A percentile compares a stretch with the other conserved stretches of the same genome.
These are phyloP conservation scores for Liquidambar formosana DNA, from an alignment of 164 flowering plant genomes.

Conservation along the genomic window DNA sequence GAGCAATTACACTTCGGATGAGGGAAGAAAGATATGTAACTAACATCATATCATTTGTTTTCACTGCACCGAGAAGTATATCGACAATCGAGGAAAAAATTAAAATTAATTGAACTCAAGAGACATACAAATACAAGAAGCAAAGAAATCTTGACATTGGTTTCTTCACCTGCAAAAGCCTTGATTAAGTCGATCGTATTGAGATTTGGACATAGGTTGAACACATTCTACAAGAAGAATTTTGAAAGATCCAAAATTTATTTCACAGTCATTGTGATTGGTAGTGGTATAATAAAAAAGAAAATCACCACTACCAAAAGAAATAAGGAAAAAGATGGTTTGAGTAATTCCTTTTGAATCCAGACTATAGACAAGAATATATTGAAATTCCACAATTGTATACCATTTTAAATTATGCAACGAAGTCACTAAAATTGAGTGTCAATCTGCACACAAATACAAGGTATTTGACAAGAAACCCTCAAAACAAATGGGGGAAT, in stretches of 20 bases:
- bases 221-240: constrained; percentile 69
- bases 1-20: constrained; percentile 92
- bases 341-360: too few species aligned
- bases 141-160: neutral
- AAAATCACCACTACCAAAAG: neutral
- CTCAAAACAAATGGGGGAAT: neutral
- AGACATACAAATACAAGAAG: neutral
- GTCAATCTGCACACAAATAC: too few species aligned
- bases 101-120: neutral
- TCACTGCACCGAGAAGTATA: constrained; percentile 46
- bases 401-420: too few species aligned
- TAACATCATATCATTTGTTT: constrained; percentile 99
- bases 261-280: neutral
- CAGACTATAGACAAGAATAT: neutral
- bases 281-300: neutral
- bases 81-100: neutral
- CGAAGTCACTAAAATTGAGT: too few species aligned
- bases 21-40: constrained; percentile 95
- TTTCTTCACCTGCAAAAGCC: constrained; percentile 77
- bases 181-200: constrained; percentile 83
- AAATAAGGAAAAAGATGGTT: neutral
- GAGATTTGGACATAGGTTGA: constrained; percentile 92
- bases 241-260: neutral
- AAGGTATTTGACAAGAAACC: neutral
- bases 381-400: too few species aligned